Base-by-base conservation (phyloP, 2,329 filamentous ascomycete species). In the Ophiostoma piceae region DNA sequence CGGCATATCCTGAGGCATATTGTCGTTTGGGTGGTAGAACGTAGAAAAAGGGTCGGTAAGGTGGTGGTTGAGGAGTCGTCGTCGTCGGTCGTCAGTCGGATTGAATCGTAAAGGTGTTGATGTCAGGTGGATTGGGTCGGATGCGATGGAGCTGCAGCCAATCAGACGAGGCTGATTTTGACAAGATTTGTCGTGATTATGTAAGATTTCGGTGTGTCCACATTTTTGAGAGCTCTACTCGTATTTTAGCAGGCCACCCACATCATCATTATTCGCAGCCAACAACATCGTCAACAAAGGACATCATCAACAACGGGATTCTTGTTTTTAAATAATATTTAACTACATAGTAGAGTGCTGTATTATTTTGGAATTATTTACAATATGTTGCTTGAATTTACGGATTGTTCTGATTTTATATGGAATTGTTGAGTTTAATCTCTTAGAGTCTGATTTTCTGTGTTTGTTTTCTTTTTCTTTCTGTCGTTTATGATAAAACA, bases 1-100 rank as follows among this genome's bases (percentile, higher is more conserved):
- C 84, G 95, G 95, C 88, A 99, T 92, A 85, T 99, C 95, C 87
- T 98, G 94, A 84, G 91, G 89, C 94, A 98, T 97, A 26, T 22
- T 57, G 22, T 78, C 74, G 35, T 89, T 80, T 77, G 78, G 70
- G 39, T 62, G 47, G 35, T 51, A 35, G 54, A n/a, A 66, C 22
- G 16, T 32, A 22, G 35, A 64, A 19, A 22, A 8, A 57, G 57
- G 22, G 35, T 41, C 54, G 8, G 51, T 22, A 65, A 26, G 3
- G 62, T 37, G 16, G 19, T 65, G n/a, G 60, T 64, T 37, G 60
- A 19, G 57, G 26, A 35, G 26, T 64, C 29, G 60, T 39, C 35
- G 62, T 65, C 62, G 39, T 41, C 39, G 39, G 39, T 41, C 39
- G 39, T 41, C 39, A 11, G 11, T 8, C 39, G 62, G 9, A 22